Evolutionary conservation across 1,284 basidiomycete species (phyloP).

Genomic region (Stereum hirsutum): DNA sequence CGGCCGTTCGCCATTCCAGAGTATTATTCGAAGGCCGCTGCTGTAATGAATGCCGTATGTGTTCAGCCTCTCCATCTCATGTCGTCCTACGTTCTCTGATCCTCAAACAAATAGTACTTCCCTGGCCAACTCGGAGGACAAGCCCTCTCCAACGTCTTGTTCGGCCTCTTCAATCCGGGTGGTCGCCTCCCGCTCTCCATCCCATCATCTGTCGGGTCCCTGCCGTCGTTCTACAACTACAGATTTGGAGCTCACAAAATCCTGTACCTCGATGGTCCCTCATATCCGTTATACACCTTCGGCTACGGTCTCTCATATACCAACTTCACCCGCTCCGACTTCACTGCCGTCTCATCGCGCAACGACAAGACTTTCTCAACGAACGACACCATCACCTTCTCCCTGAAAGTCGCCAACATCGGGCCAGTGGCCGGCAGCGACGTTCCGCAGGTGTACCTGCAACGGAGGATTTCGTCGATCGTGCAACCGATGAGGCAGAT

Average conservation of each 20-base stretch:
- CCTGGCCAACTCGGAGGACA: conserved; percentile 21
- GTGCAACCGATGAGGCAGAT: conserved; percentile 18
- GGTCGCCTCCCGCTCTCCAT: conserved; percentile 19
- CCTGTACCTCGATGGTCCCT: conserved; percentile 11
- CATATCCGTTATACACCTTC: conserved; percentile 14
- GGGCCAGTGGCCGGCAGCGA: conserved; percentile 16
- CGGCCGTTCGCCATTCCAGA: conserved; percentile 19
- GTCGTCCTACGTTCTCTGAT: background rate
- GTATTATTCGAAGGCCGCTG: conserved; percentile 17
- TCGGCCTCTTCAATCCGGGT: conserved; percentile 20
- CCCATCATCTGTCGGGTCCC: conserved; percentile 15
- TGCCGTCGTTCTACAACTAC: conserved; percentile 21
- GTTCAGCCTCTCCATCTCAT: background rate
- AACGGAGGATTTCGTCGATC: conserved; percentile 18
- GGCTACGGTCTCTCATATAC: conserved; percentile 22
- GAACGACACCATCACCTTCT: conserved; percentile 19
- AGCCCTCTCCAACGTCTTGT: conserved; percentile 19
- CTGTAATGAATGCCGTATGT: conserved; percentile 17
- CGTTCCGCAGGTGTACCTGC: conserved; percentile 18
- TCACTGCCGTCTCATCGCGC: conserved; percentile 13
- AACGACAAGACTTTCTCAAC: conserved; percentile 13
- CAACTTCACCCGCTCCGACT: conserved; percentile 15
- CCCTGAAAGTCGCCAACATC: conserved; percentile 17
- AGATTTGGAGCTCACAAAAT: conserved; percentile 17
- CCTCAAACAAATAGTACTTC: conserved; percentile 16